These are phyloP conservation scores for Gossypium stocksii DNA, from an alignment of 345 rosid species.

Conservation along the genomic window DNA sequence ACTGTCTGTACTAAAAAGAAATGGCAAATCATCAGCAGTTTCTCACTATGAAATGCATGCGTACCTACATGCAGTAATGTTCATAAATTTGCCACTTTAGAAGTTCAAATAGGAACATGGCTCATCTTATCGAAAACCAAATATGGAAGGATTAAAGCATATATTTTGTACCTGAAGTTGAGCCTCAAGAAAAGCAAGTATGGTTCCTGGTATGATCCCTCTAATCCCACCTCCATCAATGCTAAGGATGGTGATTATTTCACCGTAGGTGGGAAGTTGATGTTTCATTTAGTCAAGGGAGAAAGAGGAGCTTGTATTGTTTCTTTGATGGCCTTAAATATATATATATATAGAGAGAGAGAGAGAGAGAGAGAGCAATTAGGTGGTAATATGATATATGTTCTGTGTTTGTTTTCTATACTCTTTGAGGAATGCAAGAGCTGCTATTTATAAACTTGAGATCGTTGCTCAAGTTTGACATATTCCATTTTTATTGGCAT, in stretches of 20 bases:
- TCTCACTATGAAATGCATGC: too few relatives aligned
- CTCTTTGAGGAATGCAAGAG: background rate
- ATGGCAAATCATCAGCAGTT: too few relatives aligned
- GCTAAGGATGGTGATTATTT: constrained; percentile 57
- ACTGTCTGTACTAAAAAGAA: too few relatives aligned
- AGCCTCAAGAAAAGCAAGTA: constrained; percentile 58
- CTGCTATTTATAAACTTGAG: background rate
- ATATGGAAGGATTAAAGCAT: too few relatives aligned
- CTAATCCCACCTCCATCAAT: constrained; percentile 85
- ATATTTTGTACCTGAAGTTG: constrained; percentile 50
- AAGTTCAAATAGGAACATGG: too few relatives aligned
- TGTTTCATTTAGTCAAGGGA: background rate
- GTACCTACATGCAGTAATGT: too few relatives aligned
- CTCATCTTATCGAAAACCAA: too few relatives aligned
- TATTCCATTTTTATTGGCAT: background rate
- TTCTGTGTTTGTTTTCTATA: background rate
- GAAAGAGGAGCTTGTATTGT: too few relatives aligned
- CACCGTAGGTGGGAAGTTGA: constrained; percentile 50
- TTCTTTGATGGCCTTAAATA: too few relatives aligned
- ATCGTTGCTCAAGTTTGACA: background rate
- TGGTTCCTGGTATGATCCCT: constrained; percentile 62
- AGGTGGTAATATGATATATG: background rate
- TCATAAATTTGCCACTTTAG: too few relatives aligned
- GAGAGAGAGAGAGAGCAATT: background rate
- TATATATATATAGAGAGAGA: fast-evolving